phyloP scores from a whole-genome alignment of 805 yeast genomes.

The Wickerhamomyces hampshirensis region DNA sequence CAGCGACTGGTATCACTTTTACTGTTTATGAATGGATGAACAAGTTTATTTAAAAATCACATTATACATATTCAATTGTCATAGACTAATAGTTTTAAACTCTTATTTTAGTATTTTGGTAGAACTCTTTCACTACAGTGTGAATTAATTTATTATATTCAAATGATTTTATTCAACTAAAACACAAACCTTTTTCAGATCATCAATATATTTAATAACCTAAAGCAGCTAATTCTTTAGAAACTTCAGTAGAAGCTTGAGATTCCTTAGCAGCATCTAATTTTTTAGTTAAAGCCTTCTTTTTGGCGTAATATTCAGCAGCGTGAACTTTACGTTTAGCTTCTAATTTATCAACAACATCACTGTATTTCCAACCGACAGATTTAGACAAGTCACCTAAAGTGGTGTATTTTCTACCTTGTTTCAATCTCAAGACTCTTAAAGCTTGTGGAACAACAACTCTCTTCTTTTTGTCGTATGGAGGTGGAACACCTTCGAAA shows the following conservation, averaged over 20 bases:
- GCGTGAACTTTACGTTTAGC: conserved; percentile 99
- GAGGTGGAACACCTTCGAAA: conserved; percentile 99
- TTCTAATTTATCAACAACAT: conserved; percentile 94
- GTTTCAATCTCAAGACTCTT: conserved; percentile 98
- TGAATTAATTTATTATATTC: no score
- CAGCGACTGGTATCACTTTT: conserved; percentile 91
- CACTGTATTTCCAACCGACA: conserved; percentile 99
- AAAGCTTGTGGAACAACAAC: conserved; percentile 99
- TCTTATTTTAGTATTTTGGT: no score
- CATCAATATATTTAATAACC: conserved; percentile 72
- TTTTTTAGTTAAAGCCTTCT: conserved; percentile 95
- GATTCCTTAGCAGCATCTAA: conserved; percentile 79
- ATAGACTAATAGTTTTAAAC: no score
- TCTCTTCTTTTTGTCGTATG: conserved; percentile 99
- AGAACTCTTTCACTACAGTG: no score
- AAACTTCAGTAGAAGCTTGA: conserved; percentile 85
- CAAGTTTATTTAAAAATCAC: conserved; percentile 7
- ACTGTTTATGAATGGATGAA: conserved; percentile 70
- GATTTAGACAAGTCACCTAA: conserved; percentile 93
- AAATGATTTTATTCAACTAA: no score
- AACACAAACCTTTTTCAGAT: neutral
- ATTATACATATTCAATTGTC: no score
- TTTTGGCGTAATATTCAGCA: conserved; percentile 98
- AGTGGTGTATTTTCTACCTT: conserved; percentile 99
- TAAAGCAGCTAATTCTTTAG: conserved; percentile 90